Evolutionary conservation across 192 early-diverging fungal genomes (phyloP).

Genomic region (Thamnidium elegans): DNA sequence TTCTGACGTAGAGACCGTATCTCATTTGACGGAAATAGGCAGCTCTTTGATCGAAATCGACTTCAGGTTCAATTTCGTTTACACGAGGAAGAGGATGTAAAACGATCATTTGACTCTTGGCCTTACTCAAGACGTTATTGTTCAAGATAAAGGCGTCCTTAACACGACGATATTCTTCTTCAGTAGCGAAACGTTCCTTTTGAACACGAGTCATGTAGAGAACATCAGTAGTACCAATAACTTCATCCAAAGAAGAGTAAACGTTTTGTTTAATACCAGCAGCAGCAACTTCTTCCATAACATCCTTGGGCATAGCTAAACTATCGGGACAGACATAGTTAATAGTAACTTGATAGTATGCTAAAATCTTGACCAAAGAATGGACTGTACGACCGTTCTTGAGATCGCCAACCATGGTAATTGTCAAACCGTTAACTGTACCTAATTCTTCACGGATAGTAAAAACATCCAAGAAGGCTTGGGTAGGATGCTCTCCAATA

Average conservation of each 20-base stretch:
- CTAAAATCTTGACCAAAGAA: constrained; percentile 84
- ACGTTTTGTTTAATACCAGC: constrained; percentile 68
- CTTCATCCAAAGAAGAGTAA: constrained; percentile 66
- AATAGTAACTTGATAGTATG: constrained; percentile 89
- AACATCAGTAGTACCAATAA: constrained; percentile 88
- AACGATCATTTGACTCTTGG: constrained; percentile 96
- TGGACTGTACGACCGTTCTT: constrained; percentile 98
- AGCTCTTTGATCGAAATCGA: constrained; percentile 96
- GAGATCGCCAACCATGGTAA: constrained; percentile 94
- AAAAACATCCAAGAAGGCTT: constrained; percentile 95
- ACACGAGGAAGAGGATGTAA: constrained; percentile 98
- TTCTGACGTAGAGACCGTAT: constrained; percentile 95
- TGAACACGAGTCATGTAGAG: constrained; percentile 96
- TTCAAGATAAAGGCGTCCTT: constrained; percentile 81
- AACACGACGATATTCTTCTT: constrained; percentile 79
- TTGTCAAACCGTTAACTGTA: constrained; percentile 92
- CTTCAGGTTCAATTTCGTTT: constrained; percentile 93
- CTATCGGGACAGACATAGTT: constrained; percentile 86
- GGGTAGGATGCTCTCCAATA: constrained; percentile 96
- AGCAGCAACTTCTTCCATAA: constrained; percentile 67
- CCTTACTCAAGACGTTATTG: constrained; percentile 79
- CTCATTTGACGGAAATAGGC: constrained; percentile 99
- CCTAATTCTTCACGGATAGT: constrained; percentile 93
- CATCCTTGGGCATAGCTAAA: constrained; percentile 81
- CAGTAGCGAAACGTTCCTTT: constrained; percentile 83